Evolutionary conservation across 805 yeast species (phyloP), one percentile per base, ranked within the genome.

Genomic region (Danielia oregonensis): DNA sequence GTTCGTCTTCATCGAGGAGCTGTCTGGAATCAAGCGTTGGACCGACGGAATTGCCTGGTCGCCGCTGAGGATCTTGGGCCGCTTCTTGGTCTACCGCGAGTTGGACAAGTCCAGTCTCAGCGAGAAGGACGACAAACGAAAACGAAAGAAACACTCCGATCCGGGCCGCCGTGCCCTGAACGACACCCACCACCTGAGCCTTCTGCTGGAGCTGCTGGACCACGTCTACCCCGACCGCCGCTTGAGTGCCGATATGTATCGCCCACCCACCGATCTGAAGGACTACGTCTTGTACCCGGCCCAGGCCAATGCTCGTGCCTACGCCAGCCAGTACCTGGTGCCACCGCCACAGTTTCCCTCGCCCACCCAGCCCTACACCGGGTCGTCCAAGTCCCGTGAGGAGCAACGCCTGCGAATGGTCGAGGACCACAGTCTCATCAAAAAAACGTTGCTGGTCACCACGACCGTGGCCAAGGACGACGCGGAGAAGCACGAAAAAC

Each of bases 31-130:
- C 40, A 85, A 84, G 54, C 70, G 97, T 39, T 89, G 97, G 97
- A 89, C 97, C 1, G 97, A 89, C 52, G 96, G 96, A n/a, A 76
- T 86, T 10, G 69, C 89, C 10, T 89, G 97, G 97, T 79, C 89
- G 2, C 96, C 97, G 0, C 82, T 94, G 2, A 68, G 97, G 31
- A 87, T 89, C 25, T 68, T 87, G 17, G 95, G 95, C 5, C 70
- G 93, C 39, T 89, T 89, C 49, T 64, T 89, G 22, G 80, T 89
- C 8, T 89, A 89, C 57, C 74, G 95, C 17, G 94, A 88, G 35
- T 48, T 66, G 30, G 70, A 67, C 43, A 56, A 59, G 22, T 10
- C 25, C 21, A 68, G 74, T 1, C 46, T 65, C 10, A 52, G 55
- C 22, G 71, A 69, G 19, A 70, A 69, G 36, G 75, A 69, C 36